Percentiles rank a stretch among this genome's conserved stretches.
Evolutionary conservation across 768 basidiomycete genomes (phyloP).

Genomic region (Lyophyllum decastes): DNA sequence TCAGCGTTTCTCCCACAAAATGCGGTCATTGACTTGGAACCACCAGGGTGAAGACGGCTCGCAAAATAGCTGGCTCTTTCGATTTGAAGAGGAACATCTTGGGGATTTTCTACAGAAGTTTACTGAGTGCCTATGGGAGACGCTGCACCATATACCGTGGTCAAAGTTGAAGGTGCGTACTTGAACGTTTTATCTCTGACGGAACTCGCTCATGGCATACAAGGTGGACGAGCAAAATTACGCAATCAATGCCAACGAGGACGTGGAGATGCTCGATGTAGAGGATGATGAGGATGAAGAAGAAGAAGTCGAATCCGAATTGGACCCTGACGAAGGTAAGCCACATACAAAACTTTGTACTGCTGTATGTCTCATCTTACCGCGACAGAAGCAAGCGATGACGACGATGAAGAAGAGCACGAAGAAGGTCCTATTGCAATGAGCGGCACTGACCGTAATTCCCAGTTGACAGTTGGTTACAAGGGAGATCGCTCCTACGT

Average conservation of each 20-base stretch:
- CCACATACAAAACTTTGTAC: background rate
- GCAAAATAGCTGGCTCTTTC: slow-evolving; percentile 82
- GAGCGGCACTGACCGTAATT: slow-evolving; percentile 70
- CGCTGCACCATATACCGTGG: slow-evolving; percentile 71
- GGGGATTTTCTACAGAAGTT: slow-evolving; percentile 61
- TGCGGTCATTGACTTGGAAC: slow-evolving; percentile 88
- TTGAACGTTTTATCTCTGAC: background rate
- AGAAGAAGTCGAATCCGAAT: slow-evolving; percentile 70
- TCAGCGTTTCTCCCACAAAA: slow-evolving; percentile 60
- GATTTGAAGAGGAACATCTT: slow-evolving; percentile 65
- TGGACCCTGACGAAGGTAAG: slow-evolving; percentile 66
- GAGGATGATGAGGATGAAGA: slow-evolving; percentile 78
- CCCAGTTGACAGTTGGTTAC: slow-evolving; percentile 91
- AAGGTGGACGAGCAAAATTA: slow-evolving; percentile 88
- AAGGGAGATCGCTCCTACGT: slow-evolving; percentile 95
- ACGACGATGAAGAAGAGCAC: slow-evolving; percentile 40
- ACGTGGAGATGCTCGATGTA: slow-evolving; percentile 85
- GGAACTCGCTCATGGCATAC: background rate
- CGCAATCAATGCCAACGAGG: slow-evolving; percentile 76
- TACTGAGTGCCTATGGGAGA: slow-evolving; percentile 79
- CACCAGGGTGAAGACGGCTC: slow-evolving; percentile 53
- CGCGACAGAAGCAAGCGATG: slow-evolving; percentile 43
- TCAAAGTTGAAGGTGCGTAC: slow-evolving; percentile 74
- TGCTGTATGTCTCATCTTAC: slow-evolving; percentile 1
- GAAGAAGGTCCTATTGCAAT: slow-evolving; percentile 44